Evolutionary conservation across 139 green algal genomes (phyloP).

Genomic region (Tetradesmus lagerheimii): DNA sequence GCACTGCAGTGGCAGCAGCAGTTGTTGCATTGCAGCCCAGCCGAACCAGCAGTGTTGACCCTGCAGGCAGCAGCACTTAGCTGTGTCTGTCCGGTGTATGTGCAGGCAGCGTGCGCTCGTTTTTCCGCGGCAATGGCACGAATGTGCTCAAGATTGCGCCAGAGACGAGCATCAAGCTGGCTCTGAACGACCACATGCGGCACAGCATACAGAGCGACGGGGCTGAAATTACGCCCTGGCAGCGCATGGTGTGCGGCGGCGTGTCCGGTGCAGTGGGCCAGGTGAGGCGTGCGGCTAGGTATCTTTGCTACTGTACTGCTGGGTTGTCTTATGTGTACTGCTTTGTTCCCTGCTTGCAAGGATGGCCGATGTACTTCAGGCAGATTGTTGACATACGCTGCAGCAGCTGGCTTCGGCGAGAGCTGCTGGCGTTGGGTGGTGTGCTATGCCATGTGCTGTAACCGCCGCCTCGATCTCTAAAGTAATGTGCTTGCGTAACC

Average conservation of each 20-base stretch:
- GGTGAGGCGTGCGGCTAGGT: not conserved
- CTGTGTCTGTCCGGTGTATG: not conserved
- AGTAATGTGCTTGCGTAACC: no score
- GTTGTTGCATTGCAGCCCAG: no score
- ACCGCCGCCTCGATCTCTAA: no score
- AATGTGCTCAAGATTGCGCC: slow-evolving; percentile 95
- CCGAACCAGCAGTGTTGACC: no score
- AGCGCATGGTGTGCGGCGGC: slow-evolving; percentile 47
- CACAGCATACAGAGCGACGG: slow-evolving; percentile 65
- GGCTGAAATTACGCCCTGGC: slow-evolving; percentile 71
- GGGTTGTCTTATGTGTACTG: no score
- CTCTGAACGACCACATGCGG: slow-evolving; percentile 86
- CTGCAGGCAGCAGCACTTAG: no score
- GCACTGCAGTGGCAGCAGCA: no score
- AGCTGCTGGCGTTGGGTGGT: not conserved
- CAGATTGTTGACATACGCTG: not conserved
- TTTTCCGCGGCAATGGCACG: slow-evolving; percentile 92
- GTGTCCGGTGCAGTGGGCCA: slow-evolving; percentile 49
- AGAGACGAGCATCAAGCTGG: slow-evolving; percentile 90
- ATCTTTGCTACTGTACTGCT: no score
- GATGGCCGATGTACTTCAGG: not conserved
- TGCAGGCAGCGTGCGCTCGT: slow-evolving; percentile 78
- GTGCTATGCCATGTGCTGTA: no score
- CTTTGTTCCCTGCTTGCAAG: not conserved
- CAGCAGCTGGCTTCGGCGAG: not conserved